These are phyloP conservation scores for Talaromyces piceae DNA, from an alignment of 2,329 filamentous ascomycete species.

Conservation along the genomic window DNA sequence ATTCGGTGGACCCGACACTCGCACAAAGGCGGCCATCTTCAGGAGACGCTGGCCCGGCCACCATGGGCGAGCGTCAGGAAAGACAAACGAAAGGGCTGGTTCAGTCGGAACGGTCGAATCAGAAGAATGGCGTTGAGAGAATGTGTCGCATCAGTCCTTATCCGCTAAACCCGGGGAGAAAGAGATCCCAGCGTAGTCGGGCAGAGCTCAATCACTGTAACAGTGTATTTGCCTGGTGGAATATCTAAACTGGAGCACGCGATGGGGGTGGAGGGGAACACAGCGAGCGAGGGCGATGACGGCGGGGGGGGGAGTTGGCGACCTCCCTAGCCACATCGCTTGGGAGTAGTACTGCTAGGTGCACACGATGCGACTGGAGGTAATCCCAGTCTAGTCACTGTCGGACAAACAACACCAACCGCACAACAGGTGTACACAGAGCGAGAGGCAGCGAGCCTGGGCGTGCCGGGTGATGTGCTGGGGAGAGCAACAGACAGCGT, in stretches of 20 bases:
- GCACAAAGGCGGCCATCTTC: conserved; percentile 72
- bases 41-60: conserved; percentile 30
- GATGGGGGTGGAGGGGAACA: neutral
- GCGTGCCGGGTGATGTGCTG: neutral
- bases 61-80: conserved; percentile 23
- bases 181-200: neutral
- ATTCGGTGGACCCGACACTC: conserved; percentile 95
- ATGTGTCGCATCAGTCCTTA: conserved; percentile 3
- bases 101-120: conserved; percentile 1
- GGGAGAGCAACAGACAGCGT: neutral
- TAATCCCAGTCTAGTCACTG: too few relatives aligned
- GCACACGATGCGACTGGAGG: too few relatives aligned
- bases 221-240: too few relatives aligned
- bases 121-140: neutral
- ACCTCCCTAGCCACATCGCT: neutral
- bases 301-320: neutral
- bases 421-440: too few relatives aligned
- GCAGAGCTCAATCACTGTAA: too few relatives aligned
- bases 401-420: too few relatives aligned
- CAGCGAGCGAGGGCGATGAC: neutral
- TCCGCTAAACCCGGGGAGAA: neutral
- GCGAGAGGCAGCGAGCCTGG: too few relatives aligned
- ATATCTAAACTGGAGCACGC: neutral
- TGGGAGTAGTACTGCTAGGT: too few relatives aligned
- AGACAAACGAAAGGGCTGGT: neutral